phyloP scores from a whole-genome alignment of 108 stramenopile genomes.

The Fistulifera pelliculosa region DNA sequence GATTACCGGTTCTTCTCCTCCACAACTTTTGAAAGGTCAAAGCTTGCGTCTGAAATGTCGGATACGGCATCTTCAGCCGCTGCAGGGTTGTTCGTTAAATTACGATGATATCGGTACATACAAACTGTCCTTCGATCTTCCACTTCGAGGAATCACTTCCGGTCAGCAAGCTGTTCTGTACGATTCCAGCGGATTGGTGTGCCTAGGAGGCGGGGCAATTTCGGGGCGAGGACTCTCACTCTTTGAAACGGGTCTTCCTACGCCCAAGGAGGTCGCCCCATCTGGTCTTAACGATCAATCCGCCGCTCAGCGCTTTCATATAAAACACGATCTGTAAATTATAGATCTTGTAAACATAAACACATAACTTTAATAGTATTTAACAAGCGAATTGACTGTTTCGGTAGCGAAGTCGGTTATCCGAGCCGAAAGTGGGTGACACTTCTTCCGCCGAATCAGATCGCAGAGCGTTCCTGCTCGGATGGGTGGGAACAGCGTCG shows the following conservation, averaged over 20 bases:
- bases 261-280: no score
- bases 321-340: no score
- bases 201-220: constrained; percentile 77
- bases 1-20: constrained; percentile 34
- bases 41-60: constrained; percentile 35
- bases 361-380: no score
- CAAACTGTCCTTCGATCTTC: constrained; percentile 24
- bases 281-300: no score
- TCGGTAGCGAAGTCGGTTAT: no score
- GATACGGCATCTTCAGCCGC: constrained; percentile 70
- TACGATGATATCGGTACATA: constrained; percentile 2
- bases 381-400: no score
- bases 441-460: no score
- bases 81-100: constrained; percentile 47
- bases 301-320: no score
- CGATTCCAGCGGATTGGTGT: constrained; percentile 47
- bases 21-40: constrained; percentile 13
- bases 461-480: no score
- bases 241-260: constrained; percentile 28
- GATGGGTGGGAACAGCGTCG: no score
- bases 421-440: no score
- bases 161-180: constrained; percentile 75
- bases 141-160: constrained; percentile 66
- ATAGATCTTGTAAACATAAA: no score
- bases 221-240: constrained; percentile 29